phyloP scores from a whole-genome alignment of 805 yeast species.

The Saturnispora halmiae region DNA sequence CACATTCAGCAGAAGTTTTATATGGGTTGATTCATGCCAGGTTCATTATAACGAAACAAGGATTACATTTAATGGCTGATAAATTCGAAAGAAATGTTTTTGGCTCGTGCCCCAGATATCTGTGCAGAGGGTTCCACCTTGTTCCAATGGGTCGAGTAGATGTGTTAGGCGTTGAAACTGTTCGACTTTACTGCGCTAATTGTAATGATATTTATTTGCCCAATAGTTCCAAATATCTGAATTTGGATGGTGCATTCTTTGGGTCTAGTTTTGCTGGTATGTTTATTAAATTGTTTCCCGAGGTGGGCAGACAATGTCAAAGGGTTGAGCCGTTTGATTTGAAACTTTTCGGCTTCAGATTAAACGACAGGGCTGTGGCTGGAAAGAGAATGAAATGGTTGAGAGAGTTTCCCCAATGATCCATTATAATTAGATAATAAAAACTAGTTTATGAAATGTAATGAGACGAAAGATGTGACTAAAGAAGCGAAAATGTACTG shows the following conservation, averaged over 20 bases:
- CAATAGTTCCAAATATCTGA: slow-evolving; percentile 72
- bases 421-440: no score
- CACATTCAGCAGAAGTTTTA: slow-evolving; percentile 83
- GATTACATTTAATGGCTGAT: slow-evolving; percentile 85
- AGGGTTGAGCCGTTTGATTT: slow-evolving; percentile 55
- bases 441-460: slow-evolving; percentile 75
- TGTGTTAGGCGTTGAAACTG: slow-evolving; percentile 85
- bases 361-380: slow-evolving; percentile 60
- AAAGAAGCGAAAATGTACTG: slow-evolving; percentile 84
- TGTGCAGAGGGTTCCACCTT: slow-evolving; percentile 82
- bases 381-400: slow-evolving; percentile 98
- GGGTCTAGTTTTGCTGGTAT: slow-evolving; percentile 95
- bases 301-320: slow-evolving; percentile 65
- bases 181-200: slow-evolving; percentile 86
- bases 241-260: slow-evolving; percentile 93
- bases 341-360: slow-evolving; percentile 79
- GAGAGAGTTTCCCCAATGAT: slow-evolving; percentile 62
- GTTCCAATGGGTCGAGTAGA: slow-evolving; percentile 90
- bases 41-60: slow-evolving; percentile 80
- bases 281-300: slow-evolving; percentile 86
- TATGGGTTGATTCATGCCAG: slow-evolving; percentile 94
- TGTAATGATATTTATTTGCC: slow-evolving; percentile 90
- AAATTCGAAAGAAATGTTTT: slow-evolving; percentile 84
- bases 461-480: slow-evolving; percentile 77
- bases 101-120: slow-evolving; percentile 85